Evolutionary conservation across 768 basidiomycete species (phyloP).

Genomic region (Hypsizygus marmoreus): DNA sequence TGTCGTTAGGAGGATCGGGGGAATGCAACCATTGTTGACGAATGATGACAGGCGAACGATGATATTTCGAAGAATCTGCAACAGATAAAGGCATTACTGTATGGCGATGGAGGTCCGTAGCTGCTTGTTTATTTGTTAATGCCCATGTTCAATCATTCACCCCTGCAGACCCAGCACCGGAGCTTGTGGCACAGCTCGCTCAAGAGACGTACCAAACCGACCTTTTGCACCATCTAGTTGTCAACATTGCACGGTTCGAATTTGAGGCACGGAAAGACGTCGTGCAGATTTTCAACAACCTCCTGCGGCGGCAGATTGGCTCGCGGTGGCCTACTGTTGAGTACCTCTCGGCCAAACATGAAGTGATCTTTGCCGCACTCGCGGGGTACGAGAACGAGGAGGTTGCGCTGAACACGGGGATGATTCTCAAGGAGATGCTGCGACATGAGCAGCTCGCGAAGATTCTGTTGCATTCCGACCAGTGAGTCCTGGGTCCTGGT

Average conservation of each 20-base stretch:
- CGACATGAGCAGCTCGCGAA: constrained; percentile 89
- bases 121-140: background rate
- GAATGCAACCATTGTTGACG: background rate
- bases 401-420: constrained; percentile 94
- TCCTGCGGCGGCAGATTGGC: constrained; percentile 90
- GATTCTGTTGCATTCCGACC: constrained; percentile 88
- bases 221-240: constrained; percentile 77
- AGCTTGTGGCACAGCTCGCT: constrained; percentile 90
- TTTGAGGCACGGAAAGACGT: constrained; percentile 92
- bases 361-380: constrained; percentile 77
- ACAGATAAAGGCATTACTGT: constrained; percentile 86
- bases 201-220: constrained; percentile 95
- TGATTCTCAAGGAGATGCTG: constrained; percentile 97
- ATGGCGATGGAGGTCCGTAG: constrained; percentile 81
- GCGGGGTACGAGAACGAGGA: constrained; percentile 96
- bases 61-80: constrained; percentile 89
- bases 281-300: constrained; percentile 86
- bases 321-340: constrained; percentile 96
- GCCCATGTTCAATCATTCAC: constrained; percentile 6
- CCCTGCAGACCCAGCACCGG: constrained; percentile 74
- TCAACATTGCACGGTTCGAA: constrained; percentile 84
- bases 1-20: background rate
- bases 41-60: constrained; percentile 70
- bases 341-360: constrained; percentile 77
- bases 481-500: constrained; percentile 57